Percentiles rank a stretch among this genome's conserved stretches.
Conservation (phyloP, 192 early-diverging fungal genomes). For the Entophlyctis luteolus region DNA sequence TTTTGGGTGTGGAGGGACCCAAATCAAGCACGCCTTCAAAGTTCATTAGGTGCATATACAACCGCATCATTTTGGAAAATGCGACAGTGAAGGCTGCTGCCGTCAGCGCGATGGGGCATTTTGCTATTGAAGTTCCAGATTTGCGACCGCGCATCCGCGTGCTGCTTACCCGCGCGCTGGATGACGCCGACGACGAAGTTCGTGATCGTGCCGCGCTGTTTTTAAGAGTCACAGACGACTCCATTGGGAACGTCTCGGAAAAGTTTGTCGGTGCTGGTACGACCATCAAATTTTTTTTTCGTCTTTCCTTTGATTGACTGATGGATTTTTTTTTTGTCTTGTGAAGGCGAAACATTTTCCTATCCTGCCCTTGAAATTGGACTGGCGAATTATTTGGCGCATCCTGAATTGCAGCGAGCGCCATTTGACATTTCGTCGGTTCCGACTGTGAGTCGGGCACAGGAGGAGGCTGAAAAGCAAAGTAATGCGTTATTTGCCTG, state of each 20-base stretch:
- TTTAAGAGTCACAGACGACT: constrained; percentile 64
- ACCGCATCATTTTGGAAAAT: constrained; percentile 96
- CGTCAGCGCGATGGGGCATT: constrained; percentile 90
- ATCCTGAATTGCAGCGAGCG: constrained; percentile 51
- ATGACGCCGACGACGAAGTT: constrained; percentile 98
- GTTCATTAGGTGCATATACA: constrained; percentile 99
- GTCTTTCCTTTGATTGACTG: not conserved
- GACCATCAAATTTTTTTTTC: not conserved
- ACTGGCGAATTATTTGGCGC: constrained; percentile 80
- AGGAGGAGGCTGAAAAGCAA: constrained; percentile 77
- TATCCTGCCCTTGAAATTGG: constrained; percentile 80
- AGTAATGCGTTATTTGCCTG: too few relatives aligned
- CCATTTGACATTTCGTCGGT: constrained; percentile 75
- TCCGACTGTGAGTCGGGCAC: constrained; percentile 77
- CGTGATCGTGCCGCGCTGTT: constrained; percentile 91
- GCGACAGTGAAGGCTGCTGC: constrained; percentile 93
- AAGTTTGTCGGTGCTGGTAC: constrained; percentile 80
- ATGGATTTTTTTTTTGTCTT: not conserved
- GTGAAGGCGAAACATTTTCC: constrained; percentile 76
- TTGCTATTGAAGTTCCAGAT: constrained; percentile 80
- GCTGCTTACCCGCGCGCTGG: constrained; percentile 84
- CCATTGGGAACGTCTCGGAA: constrained; percentile 56
- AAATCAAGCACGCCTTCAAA: constrained; percentile 85
- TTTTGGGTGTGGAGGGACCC: constrained; percentile 92
- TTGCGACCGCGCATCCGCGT: constrained; percentile 63